Evolutionary conservation across 2,329 filamentous ascomycete species (phyloP).

Genomic region (Aspergillus sp.): DNA sequence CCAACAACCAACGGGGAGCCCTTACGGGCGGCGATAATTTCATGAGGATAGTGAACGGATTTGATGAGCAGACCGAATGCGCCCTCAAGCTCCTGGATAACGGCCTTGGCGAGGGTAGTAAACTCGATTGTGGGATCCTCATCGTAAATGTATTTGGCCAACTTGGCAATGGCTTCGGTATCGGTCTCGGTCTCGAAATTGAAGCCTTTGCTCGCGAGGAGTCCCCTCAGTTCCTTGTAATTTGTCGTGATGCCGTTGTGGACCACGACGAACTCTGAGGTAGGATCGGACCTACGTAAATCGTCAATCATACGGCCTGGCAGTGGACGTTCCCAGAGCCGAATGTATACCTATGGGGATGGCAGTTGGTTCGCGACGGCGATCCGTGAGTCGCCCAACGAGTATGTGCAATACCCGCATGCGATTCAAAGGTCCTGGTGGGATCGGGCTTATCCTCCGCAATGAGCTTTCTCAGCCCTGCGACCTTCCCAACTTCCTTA

Average conservation of each 20-base stretch:
- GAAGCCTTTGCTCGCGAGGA: conserved; percentile 93
- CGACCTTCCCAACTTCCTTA: conserved; percentile 99
- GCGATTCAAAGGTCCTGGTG: conserved; percentile 93
- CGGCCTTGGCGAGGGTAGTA: conserved; percentile 92
- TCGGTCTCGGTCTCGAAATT: conserved; percentile 99
- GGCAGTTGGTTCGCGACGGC: conserved; percentile 93
- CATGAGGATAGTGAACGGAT: conserved; percentile 97
- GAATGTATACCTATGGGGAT: conserved; percentile 82
- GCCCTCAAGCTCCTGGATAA: conserved; percentile 97
- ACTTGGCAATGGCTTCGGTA: conserved; percentile 98
- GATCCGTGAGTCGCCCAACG: conserved; percentile 97
- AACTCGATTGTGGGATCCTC: conserved; percentile 92
- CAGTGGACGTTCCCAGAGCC: not conserved
- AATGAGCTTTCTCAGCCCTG: conserved; percentile 91
- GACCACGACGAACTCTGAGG: conserved; percentile 94
- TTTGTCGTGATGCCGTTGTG: conserved; percentile 99
- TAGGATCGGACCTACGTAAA: conserved; percentile 75
- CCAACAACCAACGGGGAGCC: conserved; percentile 96
- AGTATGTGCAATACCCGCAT: conserved; percentile 98
- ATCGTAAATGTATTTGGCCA: conserved; percentile 97
- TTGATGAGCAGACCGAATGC: conserved; percentile 97
- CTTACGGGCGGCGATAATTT: conserved; percentile 97
- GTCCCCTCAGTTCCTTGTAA: conserved; percentile 98
- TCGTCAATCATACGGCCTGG: not conserved
- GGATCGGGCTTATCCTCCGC: conserved; percentile 79